These are phyloP conservation scores for Quercus ilex DNA, from an alignment of 306 rosid genomes.

Conservation along the genomic window DNA sequence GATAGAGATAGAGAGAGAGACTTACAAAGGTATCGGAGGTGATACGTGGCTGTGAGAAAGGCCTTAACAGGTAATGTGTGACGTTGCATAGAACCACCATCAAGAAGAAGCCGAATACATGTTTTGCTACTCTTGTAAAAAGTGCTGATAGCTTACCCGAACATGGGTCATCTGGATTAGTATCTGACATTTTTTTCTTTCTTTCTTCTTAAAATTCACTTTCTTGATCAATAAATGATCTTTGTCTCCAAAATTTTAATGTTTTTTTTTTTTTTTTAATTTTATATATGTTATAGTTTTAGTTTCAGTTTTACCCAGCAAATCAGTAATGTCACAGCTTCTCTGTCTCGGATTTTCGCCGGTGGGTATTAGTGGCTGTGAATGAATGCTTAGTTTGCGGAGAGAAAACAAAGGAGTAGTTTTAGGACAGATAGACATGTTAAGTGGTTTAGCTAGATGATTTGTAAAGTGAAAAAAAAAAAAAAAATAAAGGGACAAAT, in stretches of 20 bases:
- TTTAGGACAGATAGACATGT: constrained; percentile 28
- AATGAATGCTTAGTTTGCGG: constrained; percentile 53
- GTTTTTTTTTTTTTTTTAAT: not conserved
- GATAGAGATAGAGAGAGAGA: not conserved
- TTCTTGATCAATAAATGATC: not conserved
- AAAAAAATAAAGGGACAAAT: not conserved
- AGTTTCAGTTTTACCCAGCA: not conserved
- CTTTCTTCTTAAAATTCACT: not conserved
- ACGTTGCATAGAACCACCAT: constrained; percentile 70
- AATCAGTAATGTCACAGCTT: constrained; percentile 13
- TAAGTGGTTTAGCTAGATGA: not conserved
- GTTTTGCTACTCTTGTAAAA: constrained; percentile 26
- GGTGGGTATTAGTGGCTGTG: constrained; percentile 33
- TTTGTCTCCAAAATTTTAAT: not conserved
- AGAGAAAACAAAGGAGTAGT: constrained; percentile 55
- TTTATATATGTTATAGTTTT: too few relatives aligned
- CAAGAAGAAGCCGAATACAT: constrained; percentile 50
- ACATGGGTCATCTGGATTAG: constrained; percentile 31
- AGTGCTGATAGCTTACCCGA: constrained; percentile 38
- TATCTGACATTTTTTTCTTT: constrained; percentile 14
- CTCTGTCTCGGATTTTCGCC: constrained; percentile 25
- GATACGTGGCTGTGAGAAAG: constrained; percentile 69
- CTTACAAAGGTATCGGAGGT: constrained; percentile 72
- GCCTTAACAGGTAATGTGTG: constrained; percentile 53
- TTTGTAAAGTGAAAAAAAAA: not conserved